These are phyloP conservation scores for Exobasidium rhododendri DNA, from an alignment of 1,284 basidiomycete genomes.

Conservation along the genomic window DNA sequence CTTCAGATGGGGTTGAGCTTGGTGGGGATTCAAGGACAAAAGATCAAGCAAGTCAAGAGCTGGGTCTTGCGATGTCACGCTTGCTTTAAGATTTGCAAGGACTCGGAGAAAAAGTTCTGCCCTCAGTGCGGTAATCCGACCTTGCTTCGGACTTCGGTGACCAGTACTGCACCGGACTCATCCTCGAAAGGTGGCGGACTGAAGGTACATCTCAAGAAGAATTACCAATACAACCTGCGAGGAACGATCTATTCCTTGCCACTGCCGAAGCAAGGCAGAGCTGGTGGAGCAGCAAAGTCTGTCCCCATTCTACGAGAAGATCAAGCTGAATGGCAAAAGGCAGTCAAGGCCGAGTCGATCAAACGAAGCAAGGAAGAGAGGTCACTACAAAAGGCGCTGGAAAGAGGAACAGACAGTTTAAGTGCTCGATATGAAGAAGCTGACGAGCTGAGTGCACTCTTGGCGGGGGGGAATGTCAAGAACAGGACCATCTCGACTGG, in stretches of 20 bases:
- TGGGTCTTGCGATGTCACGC: constrained; percentile 97
- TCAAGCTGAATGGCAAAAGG: constrained; percentile 52
- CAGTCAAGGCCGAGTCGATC: constrained; percentile 22
- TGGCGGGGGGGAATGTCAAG: constrained; percentile 29
- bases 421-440: constrained; percentile 49
- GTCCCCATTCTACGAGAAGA: constrained; percentile 50
- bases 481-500: constrained; percentile 17
- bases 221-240: constrained; percentile 84
- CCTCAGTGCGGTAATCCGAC: constrained; percentile 94
- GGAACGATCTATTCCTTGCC: constrained; percentile 94
- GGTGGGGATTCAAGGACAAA: constrained; percentile 85
- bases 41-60: constrained; percentile 85
- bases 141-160: constrained; percentile 81
- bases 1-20: constrained; percentile 90
- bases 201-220: constrained; percentile 51
- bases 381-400: constrained; percentile 30
- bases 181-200: constrained; percentile 21
- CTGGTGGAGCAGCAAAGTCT: constrained; percentile 15
- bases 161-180: constrained; percentile 18
- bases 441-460: constrained; percentile 47
- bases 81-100: constrained; percentile 98
- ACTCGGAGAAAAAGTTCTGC: constrained; percentile 91
- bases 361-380: constrained; percentile 23
- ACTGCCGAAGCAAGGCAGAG: constrained; percentile 73
- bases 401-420: constrained; percentile 42